Base-by-base conservation (phyloP, 1,284 basidiomycete species). In the Puccinia brachypodii region DNA sequence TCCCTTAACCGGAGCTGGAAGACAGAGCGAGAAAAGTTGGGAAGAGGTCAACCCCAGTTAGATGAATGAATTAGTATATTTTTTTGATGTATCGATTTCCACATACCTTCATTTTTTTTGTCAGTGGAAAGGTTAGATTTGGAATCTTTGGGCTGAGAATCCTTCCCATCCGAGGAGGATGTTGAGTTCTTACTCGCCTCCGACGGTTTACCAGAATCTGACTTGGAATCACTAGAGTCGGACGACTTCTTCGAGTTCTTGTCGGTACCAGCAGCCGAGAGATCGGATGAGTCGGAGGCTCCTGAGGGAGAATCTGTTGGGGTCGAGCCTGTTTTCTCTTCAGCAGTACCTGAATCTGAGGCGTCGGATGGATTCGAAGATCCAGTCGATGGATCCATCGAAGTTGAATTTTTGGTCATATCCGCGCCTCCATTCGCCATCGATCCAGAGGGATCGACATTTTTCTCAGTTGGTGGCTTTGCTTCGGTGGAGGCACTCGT, bases 281-380 rank as follows among this genome's bases (percentile, higher is more conserved):
- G 36, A 40, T 68, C 64, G n/a, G 64, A 33, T 68, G 64, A 68
- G 28, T 68, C 36, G 64, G 64, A 42, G 44, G n/a, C 40, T 42
- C 64, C 64, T 68, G 64, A 68, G 19, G 64, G 44, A 14, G 64
- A 19, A 68, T 68, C 64, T n/a, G 14, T 68, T 68, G 64, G 40
- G 64, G 64, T 19, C n/a, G 64, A 68, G 2, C 33, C 33, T 72
- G 38, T 58, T 60, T 74, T 58, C 36, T 58, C 25, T 8, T 60
- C 72, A 40, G 36, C 53, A 22, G 53, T 58, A 60, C 64, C 64
- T 68, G 72, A 58, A 40, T 74, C 50, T 56, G 72, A 74, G 36
- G 8, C 31, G 33, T 74, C 72, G 72, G 72, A 38, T 74, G 72
- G 33, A 7, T 60, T 58, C 22, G 72, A 58, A 60, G 50, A 40